These are phyloP conservation scores for Pyrrhoderma noxium DNA, from an alignment of 1,284 basidiomycete genomes.

Conservation along the genomic window DNA sequence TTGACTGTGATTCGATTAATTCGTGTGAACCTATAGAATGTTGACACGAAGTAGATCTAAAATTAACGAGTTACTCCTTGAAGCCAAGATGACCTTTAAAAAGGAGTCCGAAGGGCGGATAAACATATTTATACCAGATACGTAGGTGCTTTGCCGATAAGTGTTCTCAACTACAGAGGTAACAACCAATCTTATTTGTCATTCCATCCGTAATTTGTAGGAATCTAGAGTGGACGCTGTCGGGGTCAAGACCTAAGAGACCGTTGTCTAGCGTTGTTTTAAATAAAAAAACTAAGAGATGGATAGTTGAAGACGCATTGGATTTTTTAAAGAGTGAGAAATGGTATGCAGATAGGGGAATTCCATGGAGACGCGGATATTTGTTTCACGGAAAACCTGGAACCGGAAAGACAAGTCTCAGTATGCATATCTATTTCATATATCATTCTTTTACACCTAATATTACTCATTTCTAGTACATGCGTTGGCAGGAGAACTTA, in stretches of 20 bases:
- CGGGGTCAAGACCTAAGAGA: constrained; percentile 25
- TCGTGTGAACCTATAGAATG: no score
- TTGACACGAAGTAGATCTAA: constrained; percentile 21
- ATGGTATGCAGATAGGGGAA: constrained; percentile 28
- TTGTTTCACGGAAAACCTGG: constrained; percentile 56
- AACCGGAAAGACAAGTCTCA: constrained; percentile 68
- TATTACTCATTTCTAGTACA: constrained; percentile 33
- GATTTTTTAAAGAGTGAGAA: constrained; percentile 28
- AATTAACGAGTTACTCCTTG: constrained; percentile 24
- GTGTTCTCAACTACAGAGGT: no score
- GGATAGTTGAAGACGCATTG: constrained; percentile 25
- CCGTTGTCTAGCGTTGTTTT: constrained; percentile 25
- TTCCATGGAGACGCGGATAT: constrained; percentile 28
- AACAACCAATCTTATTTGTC: no score
- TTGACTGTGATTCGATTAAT: no score
- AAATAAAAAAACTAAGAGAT: constrained; percentile 23
- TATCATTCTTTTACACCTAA: neutral
- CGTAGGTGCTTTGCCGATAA: constrained; percentile 21
- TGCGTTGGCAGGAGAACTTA: constrained; percentile 68
- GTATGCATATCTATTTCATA: constrained; percentile 11
- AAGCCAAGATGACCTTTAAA: constrained; percentile 26
- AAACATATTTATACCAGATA: constrained; percentile 24
- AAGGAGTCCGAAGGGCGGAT: constrained; percentile 26
- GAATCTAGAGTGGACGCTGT: constrained; percentile 10
- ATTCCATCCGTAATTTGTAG: no score